Evolutionary conservation across 345 rosid genomes (phyloP).

Genomic region (Eucalyptus cloeziana): DNA sequence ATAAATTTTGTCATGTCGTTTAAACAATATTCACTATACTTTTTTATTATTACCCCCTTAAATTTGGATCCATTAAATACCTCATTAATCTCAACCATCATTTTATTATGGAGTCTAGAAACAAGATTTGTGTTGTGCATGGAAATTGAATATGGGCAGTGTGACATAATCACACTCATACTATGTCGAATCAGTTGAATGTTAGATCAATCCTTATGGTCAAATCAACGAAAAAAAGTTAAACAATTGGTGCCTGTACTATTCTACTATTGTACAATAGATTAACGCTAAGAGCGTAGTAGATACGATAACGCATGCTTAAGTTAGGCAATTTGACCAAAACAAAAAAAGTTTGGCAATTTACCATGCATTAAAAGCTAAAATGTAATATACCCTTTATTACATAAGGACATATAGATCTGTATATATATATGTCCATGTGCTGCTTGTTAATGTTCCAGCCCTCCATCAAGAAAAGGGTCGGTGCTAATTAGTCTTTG

Average conservation of each 20-base stretch:
- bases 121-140: neutral
- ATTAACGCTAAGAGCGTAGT: neutral
- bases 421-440: neutral
- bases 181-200: accelerated
- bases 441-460: neutral
- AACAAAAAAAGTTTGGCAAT: neutral
- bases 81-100: neutral
- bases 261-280: neutral
- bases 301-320: neutral
- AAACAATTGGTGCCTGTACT: neutral
- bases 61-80: neutral
- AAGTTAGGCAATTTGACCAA: neutral
- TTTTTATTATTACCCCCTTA: neutral
- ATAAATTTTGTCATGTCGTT: neutral
- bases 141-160: neutral
- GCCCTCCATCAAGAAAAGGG: neutral
- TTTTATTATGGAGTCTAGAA: neutral
- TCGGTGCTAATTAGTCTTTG: neutral
- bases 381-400: neutral
- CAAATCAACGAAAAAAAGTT: neutral
- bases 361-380: neutral
- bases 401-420: neutral
- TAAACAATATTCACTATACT: neutral
- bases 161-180: neutral
- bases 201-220: neutral